Evolutionary conservation across 768 basidiomycete genomes (phyloP).

Genomic region (Fistulinella prunicolor): DNA sequence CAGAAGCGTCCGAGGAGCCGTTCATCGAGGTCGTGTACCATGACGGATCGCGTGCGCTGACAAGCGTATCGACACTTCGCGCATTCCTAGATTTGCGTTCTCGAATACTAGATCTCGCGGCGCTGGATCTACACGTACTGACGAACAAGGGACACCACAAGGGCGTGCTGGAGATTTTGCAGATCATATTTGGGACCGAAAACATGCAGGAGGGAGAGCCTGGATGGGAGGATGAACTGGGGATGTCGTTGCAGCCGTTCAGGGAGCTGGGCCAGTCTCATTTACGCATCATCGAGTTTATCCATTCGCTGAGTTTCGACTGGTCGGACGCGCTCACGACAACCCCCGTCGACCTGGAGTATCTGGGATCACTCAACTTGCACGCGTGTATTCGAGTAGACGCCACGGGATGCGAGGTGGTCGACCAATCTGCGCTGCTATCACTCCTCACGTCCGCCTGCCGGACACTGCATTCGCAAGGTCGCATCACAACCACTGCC

Average conservation of each 20-base stretch:
- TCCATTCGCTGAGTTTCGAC: constrained; percentile 83
- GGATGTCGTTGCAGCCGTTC: constrained; percentile 51
- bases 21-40: constrained; percentile 59
- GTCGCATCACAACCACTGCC: constrained; percentile 56
- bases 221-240: constrained; percentile 39
- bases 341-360: constrained; percentile 55
- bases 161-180: constrained; percentile 68
- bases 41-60: constrained; percentile 67
- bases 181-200: constrained; percentile 76
- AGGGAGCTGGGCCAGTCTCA: constrained; percentile 77
- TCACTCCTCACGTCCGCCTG: constrained; percentile 61
- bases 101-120: constrained; percentile 79
- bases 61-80: constrained; percentile 64
- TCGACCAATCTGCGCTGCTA: constrained; percentile 72
- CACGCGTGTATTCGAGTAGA: constrained; percentile 68
- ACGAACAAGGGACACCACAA: constrained; percentile 76
- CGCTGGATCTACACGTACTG: constrained; percentile 85
- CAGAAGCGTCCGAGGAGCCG: constrained; percentile 46
- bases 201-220: constrained; percentile 40
- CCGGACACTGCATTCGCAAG: constrained; percentile 63
- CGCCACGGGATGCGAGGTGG: constrained; percentile 73
- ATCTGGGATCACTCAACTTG: constrained; percentile 64
- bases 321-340: constrained; percentile 78
- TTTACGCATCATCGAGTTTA: constrained; percentile 81
- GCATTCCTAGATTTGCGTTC: constrained; percentile 82